A percentile compares a stretch with the other conserved stretches of the same genome.
phyloP scores from a whole-genome alignment of 495 filamentous ascomycete genomes.

The Friedmanniomyces simplex region DNA sequence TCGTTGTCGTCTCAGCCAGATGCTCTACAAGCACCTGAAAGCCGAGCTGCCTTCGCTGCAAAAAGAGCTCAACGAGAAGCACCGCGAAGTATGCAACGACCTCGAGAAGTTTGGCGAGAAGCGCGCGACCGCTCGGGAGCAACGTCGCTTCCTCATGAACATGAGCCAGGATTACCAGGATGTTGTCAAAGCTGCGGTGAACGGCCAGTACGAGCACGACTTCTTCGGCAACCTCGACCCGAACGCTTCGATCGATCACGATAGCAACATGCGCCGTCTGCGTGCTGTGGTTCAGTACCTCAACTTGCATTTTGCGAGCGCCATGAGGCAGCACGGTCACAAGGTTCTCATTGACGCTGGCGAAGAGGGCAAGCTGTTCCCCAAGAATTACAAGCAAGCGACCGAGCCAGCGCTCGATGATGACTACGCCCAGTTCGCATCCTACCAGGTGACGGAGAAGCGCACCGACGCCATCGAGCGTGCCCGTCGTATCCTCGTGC shows the following conservation, averaged over 20 bases:
- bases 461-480: slow-evolving; percentile 6
- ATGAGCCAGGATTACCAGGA: slow-evolving; percentile 4
- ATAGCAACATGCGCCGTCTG: slow-evolving; percentile 40
- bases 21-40: slow-evolving; percentile 23
- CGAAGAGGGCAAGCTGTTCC: neutral
- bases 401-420: slow-evolving; percentile 2
- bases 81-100: neutral
- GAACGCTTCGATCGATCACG: slow-evolving; percentile 23
- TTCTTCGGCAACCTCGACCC: slow-evolving; percentile 42
- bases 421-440: slow-evolving; percentile 2
- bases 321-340: slow-evolving; percentile 40
- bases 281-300: slow-evolving; percentile 51
- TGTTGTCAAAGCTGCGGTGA: slow-evolving; percentile 41
- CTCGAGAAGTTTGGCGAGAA: slow-evolving; percentile 4
- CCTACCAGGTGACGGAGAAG: neutral
- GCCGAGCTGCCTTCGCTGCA: slow-evolving; percentile 8
- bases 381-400: too few relatives aligned
- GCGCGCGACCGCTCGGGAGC: slow-evolving; percentile 2
- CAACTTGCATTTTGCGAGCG: slow-evolving; percentile 45
- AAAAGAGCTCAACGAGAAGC: slow-evolving; percentile 7
- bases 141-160: slow-evolving; percentile 6
- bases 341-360: neutral
- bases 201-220: slow-evolving; percentile 45
- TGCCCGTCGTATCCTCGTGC: slow-evolving; percentile 7
- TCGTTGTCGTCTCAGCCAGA: slow-evolving; percentile 24